phyloP scores from a whole-genome alignment of 176 grass and related monocot species.

The Oryza brachyantha region DNA sequence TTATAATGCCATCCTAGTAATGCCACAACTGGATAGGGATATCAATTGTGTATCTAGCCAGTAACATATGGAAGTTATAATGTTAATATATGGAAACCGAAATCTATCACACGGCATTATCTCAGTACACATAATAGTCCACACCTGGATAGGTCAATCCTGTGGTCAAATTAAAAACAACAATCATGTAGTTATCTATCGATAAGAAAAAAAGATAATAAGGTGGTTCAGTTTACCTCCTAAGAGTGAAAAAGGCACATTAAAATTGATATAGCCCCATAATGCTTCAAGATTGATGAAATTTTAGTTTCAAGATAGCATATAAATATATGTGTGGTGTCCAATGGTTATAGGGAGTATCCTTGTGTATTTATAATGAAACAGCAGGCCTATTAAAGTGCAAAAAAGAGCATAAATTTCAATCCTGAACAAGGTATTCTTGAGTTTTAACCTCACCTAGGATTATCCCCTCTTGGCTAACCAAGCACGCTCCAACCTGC shows the following conservation, averaged over 20 bases:
- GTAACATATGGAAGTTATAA: background rate
- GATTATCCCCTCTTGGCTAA: constrained; percentile 90
- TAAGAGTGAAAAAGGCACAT: background rate
- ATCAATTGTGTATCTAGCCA: background rate
- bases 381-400: background rate
- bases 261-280: background rate
- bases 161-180: background rate
- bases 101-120: too few relatives aligned
- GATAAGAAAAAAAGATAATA: background rate
- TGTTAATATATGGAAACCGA: background rate
- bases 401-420: background rate
- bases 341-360: background rate
- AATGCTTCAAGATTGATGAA: background rate
- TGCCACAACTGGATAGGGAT: background rate
- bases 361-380: background rate
- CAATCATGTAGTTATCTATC: background rate
- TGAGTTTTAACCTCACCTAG: constrained; percentile 65
- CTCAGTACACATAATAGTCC: background rate
- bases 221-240: background rate
- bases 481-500: constrained; percentile 94
- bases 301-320: background rate
- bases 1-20: background rate
- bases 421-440: constrained; percentile 2
- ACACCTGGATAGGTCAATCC: background rate
- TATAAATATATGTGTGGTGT: background rate